Evolutionary conservation across 345 rosid species (phyloP), one percentile per base, ranked within the genome.

Genomic region (Anacardium occidentale): DNA sequence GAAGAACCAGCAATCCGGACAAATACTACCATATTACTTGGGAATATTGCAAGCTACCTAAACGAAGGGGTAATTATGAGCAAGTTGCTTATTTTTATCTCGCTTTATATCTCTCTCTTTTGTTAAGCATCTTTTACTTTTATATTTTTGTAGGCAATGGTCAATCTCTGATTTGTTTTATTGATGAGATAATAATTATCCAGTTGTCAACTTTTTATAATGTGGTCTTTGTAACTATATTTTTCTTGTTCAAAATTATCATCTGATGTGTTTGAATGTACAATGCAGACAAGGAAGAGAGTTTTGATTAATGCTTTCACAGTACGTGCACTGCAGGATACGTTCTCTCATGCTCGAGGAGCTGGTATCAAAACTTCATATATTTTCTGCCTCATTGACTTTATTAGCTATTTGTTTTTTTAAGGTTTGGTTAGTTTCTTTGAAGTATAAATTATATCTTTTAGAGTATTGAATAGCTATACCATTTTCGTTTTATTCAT

Each of bases 1-100:
- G 99, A 95, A 83, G 99, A 95, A 78, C 89, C 99, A 66, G 98
- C 98, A 59, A 95, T 95, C 70, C 89, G 97, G 85, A 91, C 99
- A 69, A 95, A 93, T 82, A 93, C 98, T 75, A 95, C 99, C 71
- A 95, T 95, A 77, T 86, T 95, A 76, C 98, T 95, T 1, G 99
- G 99, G 61, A 95, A 95, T 79, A 95, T 95, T 74, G 96, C 97
- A 21, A 90, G 84, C 87, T 66, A 84, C 81, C 81, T 95, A 58
- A 93, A 91, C 80, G 98, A 95, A 79, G 98, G 97, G 90, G 99
- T 95, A 68, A 85, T 83, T 80, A 74, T 69, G 48, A 51, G 68
- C 65, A 40, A 34, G 25, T 73, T 37, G 65, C 60, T 47, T 63
- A 45, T 74, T 40, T 55, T 32, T 37, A 21, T 22, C 37, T 14